Conservation (phyloP, 148 eudicot species). For the Nepenthes mirabilis region DNA sequence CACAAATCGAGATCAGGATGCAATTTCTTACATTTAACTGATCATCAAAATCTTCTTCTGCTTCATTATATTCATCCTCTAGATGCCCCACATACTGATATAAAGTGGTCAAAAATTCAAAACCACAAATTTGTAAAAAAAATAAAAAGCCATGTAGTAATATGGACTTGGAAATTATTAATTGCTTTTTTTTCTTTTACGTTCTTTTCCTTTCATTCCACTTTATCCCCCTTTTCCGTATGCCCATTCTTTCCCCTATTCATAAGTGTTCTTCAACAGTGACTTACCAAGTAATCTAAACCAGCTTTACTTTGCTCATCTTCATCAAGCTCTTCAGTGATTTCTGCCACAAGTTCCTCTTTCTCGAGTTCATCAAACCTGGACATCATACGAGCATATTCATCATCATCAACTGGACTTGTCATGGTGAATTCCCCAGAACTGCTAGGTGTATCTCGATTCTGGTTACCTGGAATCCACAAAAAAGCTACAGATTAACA, state of each 20-base stretch:
- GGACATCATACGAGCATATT: conserved; percentile 34
- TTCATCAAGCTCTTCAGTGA: conserved; percentile 16
- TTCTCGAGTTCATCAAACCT: conserved; percentile 65
- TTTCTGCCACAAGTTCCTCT: conserved; percentile 48
- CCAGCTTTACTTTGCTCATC: conserved; percentile 15
- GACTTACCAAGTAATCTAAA: conserved; percentile 6
- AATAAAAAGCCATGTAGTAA: no score
- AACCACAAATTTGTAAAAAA: no score
- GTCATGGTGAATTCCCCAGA: conserved; percentile 14
- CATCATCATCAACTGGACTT: conserved; percentile 35
- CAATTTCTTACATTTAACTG: no score
- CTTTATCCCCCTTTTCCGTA: no score
- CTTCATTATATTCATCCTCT: no score
- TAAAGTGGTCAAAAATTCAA: no score
- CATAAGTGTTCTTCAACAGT: background rate
- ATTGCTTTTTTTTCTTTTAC: no score
- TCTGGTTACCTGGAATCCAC: conserved; percentile 11
- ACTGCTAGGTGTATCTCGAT: conserved; percentile 11
- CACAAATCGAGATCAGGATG: background rate
- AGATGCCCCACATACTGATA: no score
- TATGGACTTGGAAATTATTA: no score
- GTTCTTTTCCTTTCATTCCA: no score
- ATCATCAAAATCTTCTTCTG: no score
- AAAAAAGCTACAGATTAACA: background rate
- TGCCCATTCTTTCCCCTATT: background rate